These are phyloP conservation scores for Murraya paniculata DNA, from an alignment of 345 rosid species.

Conservation along the genomic window DNA sequence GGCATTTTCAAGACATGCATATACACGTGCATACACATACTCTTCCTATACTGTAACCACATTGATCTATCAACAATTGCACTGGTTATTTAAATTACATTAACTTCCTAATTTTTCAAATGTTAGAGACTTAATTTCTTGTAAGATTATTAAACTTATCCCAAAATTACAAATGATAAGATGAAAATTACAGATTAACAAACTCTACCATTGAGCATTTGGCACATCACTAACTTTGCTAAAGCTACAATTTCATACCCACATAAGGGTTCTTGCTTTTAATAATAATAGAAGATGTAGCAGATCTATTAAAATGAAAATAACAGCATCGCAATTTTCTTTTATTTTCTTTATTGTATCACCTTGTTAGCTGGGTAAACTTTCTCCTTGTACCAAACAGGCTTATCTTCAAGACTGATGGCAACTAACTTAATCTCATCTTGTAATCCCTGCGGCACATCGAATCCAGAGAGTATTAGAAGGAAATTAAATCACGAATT, in stretches of 20 bases:
- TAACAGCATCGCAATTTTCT: not conserved
- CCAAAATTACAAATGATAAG: not conserved
- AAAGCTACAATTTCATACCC: not conserved
- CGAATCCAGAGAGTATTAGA: not conserved
- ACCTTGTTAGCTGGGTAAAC: constrained; percentile 83
- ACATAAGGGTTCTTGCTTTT: no score
- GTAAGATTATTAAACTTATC: not conserved
- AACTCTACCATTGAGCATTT: not conserved
- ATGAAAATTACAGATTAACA: not conserved
- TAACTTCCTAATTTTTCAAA: no score
- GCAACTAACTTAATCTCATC: constrained; percentile 79
- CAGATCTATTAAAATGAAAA: not conserved
- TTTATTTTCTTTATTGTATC: not conserved
- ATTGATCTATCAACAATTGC: not conserved
- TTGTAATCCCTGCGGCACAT: constrained; percentile 62
- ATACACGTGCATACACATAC: not conserved
- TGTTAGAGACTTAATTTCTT: not conserved
- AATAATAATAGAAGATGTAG: not conserved
- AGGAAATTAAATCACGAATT: not conserved
- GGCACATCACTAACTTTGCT: not conserved
- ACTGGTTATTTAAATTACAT: no score
- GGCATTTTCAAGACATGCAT: not conserved
- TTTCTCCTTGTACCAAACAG: constrained; percentile 88
- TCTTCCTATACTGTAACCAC: not conserved
- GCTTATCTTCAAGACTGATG: constrained; percentile 65